Conservation (phyloP, 345 rosid species). For the Arabidopsis thaliana region DNA sequence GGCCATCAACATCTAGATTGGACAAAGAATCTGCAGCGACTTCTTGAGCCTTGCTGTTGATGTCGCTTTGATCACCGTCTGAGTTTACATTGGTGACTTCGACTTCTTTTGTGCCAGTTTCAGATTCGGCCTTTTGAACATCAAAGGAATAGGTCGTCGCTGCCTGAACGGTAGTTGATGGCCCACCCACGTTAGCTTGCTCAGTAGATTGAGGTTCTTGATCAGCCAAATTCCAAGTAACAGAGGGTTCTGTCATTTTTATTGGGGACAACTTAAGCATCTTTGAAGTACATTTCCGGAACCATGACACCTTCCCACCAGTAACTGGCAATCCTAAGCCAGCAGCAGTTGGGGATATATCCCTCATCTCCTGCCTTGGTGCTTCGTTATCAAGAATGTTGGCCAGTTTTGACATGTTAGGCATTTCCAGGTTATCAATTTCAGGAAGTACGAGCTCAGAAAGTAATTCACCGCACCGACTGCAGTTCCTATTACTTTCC, state of each 20-base stretch:
- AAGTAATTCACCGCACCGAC: conserved; percentile 69
- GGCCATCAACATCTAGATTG: conserved; percentile 56
- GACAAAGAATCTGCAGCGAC: conserved; percentile 57
- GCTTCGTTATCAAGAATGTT: conserved; percentile 45
- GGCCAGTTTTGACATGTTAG: conserved; percentile 51
- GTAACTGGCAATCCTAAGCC: conserved; percentile 58
- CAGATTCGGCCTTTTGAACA: conserved; percentile 54
- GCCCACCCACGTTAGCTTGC: conserved; percentile 47
- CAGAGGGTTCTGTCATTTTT: conserved; percentile 57
- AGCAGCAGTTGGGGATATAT: conserved; percentile 41
- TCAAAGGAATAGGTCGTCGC: conserved; percentile 51
- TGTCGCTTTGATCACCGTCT: conserved; percentile 59
- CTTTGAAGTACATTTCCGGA: conserved; percentile 83
- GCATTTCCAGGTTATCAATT: conserved; percentile 60
- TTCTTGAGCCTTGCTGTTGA: conserved; percentile 55
- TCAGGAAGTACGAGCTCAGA: conserved; percentile 80
- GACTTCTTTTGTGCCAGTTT: conserved; percentile 50
- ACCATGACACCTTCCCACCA: conserved; percentile 72
- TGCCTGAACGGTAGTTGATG: conserved; percentile 54
- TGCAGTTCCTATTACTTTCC: conserved; percentile 74
- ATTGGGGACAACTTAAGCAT: conserved; percentile 76
- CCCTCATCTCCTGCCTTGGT: conserved; percentile 37
- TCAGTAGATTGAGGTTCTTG: conserved; percentile 41
- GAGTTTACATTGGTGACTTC: conserved; percentile 55
- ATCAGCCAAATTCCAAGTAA: conserved; percentile 45